A percentile compares a stretch with the other conserved stretches of the same genome.
Evolutionary conservation across 2,329 filamentous ascomycete species (phyloP).

Genomic region (Aspergillus thermomutatus): DNA sequence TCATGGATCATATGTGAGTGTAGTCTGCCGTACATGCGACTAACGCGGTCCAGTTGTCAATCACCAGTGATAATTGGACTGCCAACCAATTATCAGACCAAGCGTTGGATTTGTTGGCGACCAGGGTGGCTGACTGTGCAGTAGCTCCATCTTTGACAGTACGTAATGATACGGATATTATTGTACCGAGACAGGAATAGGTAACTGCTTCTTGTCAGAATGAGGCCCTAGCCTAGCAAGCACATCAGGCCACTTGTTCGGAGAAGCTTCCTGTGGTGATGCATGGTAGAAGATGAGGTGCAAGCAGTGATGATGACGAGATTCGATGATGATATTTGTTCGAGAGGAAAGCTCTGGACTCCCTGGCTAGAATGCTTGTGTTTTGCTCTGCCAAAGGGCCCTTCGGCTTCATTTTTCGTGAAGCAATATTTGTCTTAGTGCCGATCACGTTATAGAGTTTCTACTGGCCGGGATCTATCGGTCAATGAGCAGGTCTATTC

Average conservation of each 20-base stretch:
- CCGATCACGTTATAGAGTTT: background rate
- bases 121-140: slow-evolving; percentile 21
- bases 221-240: background rate
- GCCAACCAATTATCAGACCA: slow-evolving; percentile 15
- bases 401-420: background rate
- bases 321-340: background rate
- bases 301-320: too few species aligned
- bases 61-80: slow-evolving; percentile 9
- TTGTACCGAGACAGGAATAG: slow-evolving; percentile 3
- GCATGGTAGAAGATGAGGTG: background rate
- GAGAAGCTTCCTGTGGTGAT: background rate
- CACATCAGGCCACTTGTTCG: background rate
- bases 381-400: background rate
- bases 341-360: background rate
- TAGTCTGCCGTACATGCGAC: background rate
- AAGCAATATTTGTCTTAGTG: too few species aligned
- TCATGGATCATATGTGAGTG: background rate
- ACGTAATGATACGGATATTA: slow-evolving; percentile 1
- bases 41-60: background rate
- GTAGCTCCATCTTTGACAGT: slow-evolving; percentile 13
- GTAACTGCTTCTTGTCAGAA: background rate
- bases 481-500: background rate
- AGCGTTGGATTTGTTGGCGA: slow-evolving; percentile 15
- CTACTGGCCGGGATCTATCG: background rate
- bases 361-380: background rate